Conservation (phyloP, 2,329 filamentous ascomycete species). For the Stachybotrys chlorohalonatus region DNA sequence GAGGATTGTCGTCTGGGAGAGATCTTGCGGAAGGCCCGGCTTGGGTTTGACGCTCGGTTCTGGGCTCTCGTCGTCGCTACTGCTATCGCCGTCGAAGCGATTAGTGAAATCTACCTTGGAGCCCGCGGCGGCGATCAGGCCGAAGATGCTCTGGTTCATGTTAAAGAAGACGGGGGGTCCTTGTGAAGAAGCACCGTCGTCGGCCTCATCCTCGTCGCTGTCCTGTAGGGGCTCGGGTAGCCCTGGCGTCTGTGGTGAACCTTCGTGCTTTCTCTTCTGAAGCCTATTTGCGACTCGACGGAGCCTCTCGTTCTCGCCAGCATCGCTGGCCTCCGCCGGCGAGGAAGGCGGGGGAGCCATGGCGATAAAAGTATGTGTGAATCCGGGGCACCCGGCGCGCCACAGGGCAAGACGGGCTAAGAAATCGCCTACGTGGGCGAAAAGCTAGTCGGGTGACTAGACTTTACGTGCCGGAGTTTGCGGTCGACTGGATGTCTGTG, state of each 20-base stretch:
- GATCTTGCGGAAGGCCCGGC: conserved; percentile 32
- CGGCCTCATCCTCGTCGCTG: conserved; percentile 37
- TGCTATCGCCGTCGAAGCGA: conserved; percentile 69
- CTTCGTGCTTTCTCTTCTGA: conserved; percentile 32
- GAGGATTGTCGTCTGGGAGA: conserved; percentile 34
- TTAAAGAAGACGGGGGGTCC: conserved; percentile 50
- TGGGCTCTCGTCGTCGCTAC: conserved; percentile 65
- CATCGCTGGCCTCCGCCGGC: conserved; percentile 6
- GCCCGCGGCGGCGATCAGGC: conserved; percentile 81
- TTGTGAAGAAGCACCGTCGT: conserved; percentile 36
- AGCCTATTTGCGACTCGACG: conserved; percentile 34
- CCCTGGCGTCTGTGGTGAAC: conserved; percentile 27
- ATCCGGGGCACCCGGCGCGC: no score
- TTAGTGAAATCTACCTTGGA: conserved; percentile 75
- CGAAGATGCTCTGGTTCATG: conserved; percentile 92
- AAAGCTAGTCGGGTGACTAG: no score
- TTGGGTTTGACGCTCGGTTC: conserved; percentile 16
- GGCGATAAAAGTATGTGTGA: neutral
- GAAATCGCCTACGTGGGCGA: no score
- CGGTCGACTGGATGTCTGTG: neutral
- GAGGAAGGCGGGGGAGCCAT: neutral
- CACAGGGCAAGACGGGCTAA: no score
- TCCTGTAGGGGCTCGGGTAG: conserved; percentile 45
- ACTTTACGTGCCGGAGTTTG: neutral
- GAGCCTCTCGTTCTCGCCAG: conserved; percentile 23